Conservation (phyloP, 2,329 filamentous ascomycete species). For the Colletotrichum spinosum region DNA sequence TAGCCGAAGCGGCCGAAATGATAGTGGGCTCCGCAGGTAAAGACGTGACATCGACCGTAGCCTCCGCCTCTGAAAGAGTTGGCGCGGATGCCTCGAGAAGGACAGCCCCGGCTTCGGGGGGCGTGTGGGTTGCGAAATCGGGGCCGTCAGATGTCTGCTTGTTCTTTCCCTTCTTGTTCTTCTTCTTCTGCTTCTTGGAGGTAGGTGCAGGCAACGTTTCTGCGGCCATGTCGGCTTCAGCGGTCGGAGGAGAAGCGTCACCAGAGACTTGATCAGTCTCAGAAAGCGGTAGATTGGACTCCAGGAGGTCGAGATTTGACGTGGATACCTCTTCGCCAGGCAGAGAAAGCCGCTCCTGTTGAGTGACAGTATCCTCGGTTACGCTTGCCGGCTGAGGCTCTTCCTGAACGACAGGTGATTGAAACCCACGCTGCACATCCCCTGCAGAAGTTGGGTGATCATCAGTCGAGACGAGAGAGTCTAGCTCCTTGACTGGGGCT, state of each 20-base stretch:
- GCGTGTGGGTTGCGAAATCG: slow-evolving; percentile 8
- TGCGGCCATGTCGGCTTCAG: background rate
- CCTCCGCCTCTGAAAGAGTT: background rate
- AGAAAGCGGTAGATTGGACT: background rate
- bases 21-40: no score
- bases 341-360: background rate
- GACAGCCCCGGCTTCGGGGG: slow-evolving; percentile 11
- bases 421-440: no score
- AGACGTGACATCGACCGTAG: no score
- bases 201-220: slow-evolving; percentile 18
- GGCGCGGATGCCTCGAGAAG: background rate
- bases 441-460: no score
- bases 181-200: slow-evolving; percentile 41
- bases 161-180: slow-evolving; percentile 37
- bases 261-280: slow-evolving; percentile 1
- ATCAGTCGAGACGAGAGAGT: no score
- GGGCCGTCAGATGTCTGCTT: slow-evolving; percentile 31
- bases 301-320: background rate
- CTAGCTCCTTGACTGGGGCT: no score
- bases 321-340: background rate
- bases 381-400: no score
- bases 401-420: no score
- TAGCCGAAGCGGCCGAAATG: no score
- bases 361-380: background rate
- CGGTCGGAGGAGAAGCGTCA: background rate